Evolutionary conservation across 2,329 filamentous ascomycete genomes (phyloP).

Genomic region (Microdochium bolleyi): DNA sequence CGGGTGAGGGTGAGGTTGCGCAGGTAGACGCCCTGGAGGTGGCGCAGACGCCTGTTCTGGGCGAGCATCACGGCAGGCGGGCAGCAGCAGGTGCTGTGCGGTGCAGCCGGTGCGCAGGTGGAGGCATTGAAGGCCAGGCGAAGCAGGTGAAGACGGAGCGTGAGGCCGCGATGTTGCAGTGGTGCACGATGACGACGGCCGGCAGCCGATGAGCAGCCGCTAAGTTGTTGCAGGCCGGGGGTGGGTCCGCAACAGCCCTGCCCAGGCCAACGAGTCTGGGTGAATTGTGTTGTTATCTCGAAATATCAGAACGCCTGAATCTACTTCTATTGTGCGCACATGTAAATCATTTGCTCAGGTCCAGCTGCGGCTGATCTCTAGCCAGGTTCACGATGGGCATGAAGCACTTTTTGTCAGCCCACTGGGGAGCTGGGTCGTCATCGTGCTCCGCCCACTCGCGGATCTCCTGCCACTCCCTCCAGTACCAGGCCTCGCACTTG

Average conservation of each 20-base stretch:
- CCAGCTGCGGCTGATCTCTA: conserved; percentile 7
- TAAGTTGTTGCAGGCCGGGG: too few species aligned
- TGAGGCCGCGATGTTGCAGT: too few species aligned
- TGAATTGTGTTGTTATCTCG: too few species aligned
- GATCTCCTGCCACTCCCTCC: conserved; percentile 37
- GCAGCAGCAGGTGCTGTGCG: background rate
- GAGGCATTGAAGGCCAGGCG: background rate
- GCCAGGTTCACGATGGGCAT: conserved; percentile 23
- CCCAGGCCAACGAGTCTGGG: too few species aligned
- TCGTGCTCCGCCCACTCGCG: conserved; percentile 18
- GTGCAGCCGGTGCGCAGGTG: background rate
- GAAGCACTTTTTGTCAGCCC: conserved; percentile 24
- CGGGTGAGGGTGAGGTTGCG: conserved; percentile 71
- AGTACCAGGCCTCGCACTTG: conserved; percentile 44
- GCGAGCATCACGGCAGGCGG: conserved; percentile 34
- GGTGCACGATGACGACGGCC: too few species aligned
- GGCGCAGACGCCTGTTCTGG: conserved; percentile 81
- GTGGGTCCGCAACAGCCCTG: too few species aligned
- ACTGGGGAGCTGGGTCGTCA: conserved; percentile 11
- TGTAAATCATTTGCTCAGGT: background rate
- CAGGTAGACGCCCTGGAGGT: conserved; percentile 78
- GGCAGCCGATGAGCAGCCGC: too few species aligned
- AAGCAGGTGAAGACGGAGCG: too few species aligned
- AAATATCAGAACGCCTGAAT: too few species aligned
- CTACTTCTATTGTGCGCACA: too few species aligned